Percentiles rank a stretch among this genome's conserved stretches.
phyloP scores from a whole-genome alignment of 2,329 filamentous ascomycete species.

The Fusarium falciforme region DNA sequence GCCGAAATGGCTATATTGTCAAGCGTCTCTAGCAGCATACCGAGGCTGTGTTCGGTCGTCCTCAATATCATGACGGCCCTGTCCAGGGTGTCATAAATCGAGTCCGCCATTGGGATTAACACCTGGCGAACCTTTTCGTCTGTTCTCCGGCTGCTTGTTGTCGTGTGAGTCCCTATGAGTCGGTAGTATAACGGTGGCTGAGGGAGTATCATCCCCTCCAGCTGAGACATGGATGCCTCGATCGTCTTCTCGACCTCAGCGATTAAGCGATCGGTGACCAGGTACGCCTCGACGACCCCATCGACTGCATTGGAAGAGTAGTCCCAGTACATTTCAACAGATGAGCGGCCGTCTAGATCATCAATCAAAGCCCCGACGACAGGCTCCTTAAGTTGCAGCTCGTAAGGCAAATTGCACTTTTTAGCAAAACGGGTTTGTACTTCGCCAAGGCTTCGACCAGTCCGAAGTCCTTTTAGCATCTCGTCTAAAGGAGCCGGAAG shows the following conservation, averaged over 20 bases:
- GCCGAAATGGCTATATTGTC: not conserved
- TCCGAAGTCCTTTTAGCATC: not conserved
- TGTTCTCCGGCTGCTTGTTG: not conserved
- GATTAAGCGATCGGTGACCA: not conserved
- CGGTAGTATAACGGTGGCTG: not conserved
- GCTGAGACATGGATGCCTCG: not conserved
- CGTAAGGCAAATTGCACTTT: not conserved
- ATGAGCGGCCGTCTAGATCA: not conserved
- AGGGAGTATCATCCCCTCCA: not conserved
- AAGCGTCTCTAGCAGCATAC: not conserved
- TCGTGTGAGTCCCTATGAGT: not conserved
- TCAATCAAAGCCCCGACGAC: not conserved
- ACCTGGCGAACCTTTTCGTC: not conserved
- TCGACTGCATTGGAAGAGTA: not conserved
- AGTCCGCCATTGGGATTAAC: not conserved
- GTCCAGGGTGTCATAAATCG: not conserved
- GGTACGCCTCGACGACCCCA: not conserved
- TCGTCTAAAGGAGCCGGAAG: not conserved
- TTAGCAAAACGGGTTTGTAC: not conserved
- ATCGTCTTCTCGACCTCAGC: not conserved
- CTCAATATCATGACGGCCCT: not conserved
- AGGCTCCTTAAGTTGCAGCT: not conserved
- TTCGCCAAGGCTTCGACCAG: not conserved
- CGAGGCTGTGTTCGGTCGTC: not conserved
- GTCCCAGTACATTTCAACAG: not conserved